A percentile compares a stretch with the other conserved stretches of the same genome.
phyloP scores from a whole-genome alignment of 1,284 basidiomycete genomes.

The Taiwanofungus camphoratus region DNA sequence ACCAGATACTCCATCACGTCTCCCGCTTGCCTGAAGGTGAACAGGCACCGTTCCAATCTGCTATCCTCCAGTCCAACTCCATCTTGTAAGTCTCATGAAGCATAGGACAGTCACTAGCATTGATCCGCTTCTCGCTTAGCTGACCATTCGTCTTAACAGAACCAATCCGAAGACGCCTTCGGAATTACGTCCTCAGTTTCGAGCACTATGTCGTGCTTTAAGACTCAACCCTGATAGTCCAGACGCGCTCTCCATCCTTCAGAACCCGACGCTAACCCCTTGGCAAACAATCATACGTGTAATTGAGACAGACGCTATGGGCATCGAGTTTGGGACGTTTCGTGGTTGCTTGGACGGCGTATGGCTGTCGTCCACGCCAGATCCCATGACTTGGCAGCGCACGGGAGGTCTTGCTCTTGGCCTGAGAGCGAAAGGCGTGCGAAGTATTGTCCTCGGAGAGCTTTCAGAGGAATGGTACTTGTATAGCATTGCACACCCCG shows the following conservation, averaged over 20 bases:
- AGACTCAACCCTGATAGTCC: slow-evolving; percentile 46
- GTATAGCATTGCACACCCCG: slow-evolving; percentile 63
- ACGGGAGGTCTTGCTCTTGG: slow-evolving; percentile 49
- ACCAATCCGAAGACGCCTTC: slow-evolving; percentile 49
- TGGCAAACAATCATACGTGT: slow-evolving; percentile 44
- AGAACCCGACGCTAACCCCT: slow-evolving; percentile 43
- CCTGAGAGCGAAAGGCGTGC: slow-evolving; percentile 53
- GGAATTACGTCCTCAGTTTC: slow-evolving; percentile 57
- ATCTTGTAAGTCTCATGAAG: slow-evolving; percentile 45
- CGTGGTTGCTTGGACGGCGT: slow-evolving; percentile 55
- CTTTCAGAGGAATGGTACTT: slow-evolving; percentile 74
- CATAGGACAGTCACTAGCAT: not conserved
- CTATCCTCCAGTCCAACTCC: slow-evolving; percentile 66
- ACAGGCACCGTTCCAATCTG: slow-evolving; percentile 59
- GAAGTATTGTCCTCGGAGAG: slow-evolving; percentile 59
- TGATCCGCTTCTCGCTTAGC: not conserved
- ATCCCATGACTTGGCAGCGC: slow-evolving; percentile 67
- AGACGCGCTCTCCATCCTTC: slow-evolving; percentile 42
- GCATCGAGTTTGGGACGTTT: slow-evolving; percentile 54
- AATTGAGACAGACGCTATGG: slow-evolving; percentile 51
- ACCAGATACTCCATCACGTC: slow-evolving; percentile 67
- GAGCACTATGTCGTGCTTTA: slow-evolving; percentile 51
- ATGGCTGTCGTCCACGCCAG: slow-evolving; percentile 47
- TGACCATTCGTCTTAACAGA: slow-evolving; percentile 20
- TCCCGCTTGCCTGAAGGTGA: slow-evolving; percentile 55